Evolutionary conservation across 2,329 filamentous ascomycete species (phyloP), one percentile per base, ranked within the genome.

Genomic region (Alternaria arbusti): DNA sequence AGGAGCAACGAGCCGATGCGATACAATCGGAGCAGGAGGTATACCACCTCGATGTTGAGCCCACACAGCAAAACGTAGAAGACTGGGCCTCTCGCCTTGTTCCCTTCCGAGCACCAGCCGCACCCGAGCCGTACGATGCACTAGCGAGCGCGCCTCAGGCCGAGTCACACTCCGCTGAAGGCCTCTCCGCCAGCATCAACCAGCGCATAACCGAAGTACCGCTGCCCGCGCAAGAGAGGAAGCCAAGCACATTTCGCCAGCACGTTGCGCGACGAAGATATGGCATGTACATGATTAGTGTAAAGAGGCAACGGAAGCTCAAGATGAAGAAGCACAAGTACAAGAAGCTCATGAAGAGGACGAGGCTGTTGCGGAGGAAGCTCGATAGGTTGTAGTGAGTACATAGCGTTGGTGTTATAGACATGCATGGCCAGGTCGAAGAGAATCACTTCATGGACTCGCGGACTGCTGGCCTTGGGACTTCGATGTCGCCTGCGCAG

Each of bases 291-390:
- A 88, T 93, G 68, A 93, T 99, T 78, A 97, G 93, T 78, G 95
- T 97, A 72, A 94, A 91, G 86, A 88, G 96, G 81, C 93, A 97
- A 82, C 87, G 94, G 78, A 96, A 96, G 84, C 84, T 97, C 77
- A 97, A 94, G 89, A 99, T 99, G 94, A 99, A 99, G 92, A 99
- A 98, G 89, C 95, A 98, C 88, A 99, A 99, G 90, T 97, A 97
- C 83, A 98, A 97, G 94, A 99, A 99, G 89, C 86, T 98, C 72
- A 94, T 97, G 92, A 92, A 91, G 86, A 88, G 89, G 82, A 97
- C 95, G 77, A 89, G 95, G 80, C 95, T 93, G 79, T 82, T 94
- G 84, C 90, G 95, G 79, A 89, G 94, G 79, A 97, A 94, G 85
- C 85, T 96, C 75, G 93, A 79, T 68, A 76, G 77, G 70, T 63